Evolutionary conservation across 2,329 filamentous ascomycete genomes (phyloP), one percentile per base, ranked within the genome.

Genomic region (Hypoxylon sp.): DNA sequence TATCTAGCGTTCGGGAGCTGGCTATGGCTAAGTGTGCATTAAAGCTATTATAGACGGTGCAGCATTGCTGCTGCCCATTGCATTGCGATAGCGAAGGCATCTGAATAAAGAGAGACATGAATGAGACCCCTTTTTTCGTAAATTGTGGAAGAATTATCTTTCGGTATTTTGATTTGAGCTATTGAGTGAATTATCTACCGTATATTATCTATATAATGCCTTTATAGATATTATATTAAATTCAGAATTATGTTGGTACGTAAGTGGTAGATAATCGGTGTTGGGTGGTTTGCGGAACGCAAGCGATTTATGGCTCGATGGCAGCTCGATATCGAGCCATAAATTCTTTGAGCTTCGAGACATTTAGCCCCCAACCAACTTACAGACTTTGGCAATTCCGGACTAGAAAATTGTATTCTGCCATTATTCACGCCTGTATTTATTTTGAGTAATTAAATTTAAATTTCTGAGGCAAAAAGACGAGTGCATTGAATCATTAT

Each of bases 61-160:
- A 17, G 19, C 21, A 38, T 49, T 58, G 36, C 23, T 58, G 36
- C 23, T 58, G 52, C 36, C 36, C 25, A 30, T 14, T 55, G 19
- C 34, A 41, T 49, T 52, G 34, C n/a, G 19, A 32, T 38, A 45
- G 21, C 34, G 30, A 23, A 41, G 45, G n/a, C 21, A 38, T 17
- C 55, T 36, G 32, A 50, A 59, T 59, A 30, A 49, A 59, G 32
- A 49, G 23, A 59, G 32, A 50, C 17, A 49, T 50, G 56, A 50
- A 50, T n/a, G 6, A 38, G 7, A 17, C 23, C 34, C 41, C 25
- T 19, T 21, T 19, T 30, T 30, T 30, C 28, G 28, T 23, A 9
- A 13, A 2, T 28, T 21, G 25, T 43, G 25, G 14, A 19, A 21
- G 28, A 34, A n/a, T 36, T 43, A 5, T 3, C 17, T 43, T 14